phyloP scores from a whole-genome alignment of 768 basidiomycete genomes.

The Mrakia hoshinonis region DNA sequence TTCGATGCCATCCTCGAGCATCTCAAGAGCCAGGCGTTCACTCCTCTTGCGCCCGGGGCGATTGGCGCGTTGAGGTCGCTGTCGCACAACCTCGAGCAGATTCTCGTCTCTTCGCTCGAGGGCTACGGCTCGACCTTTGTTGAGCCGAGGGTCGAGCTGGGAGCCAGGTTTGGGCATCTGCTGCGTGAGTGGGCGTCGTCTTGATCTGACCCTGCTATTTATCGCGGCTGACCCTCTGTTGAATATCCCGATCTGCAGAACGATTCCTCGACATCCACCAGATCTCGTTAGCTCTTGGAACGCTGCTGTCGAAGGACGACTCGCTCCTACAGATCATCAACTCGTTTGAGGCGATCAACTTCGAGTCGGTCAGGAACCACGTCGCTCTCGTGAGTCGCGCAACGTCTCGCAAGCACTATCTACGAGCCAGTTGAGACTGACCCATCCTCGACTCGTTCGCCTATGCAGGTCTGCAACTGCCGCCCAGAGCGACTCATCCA shows the following conservation, averaged over 20 bases:
- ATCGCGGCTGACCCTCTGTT: neutral
- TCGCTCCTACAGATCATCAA: conserved; percentile 76
- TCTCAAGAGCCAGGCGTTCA: conserved; percentile 73
- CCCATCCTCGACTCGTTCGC: too few species aligned
- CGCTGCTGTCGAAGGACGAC: conserved; percentile 79
- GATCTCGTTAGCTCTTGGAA: conserved; percentile 77
- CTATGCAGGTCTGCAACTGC: conserved; percentile 81
- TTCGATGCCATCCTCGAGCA: conserved; percentile 87
- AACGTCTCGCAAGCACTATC: too few species aligned
- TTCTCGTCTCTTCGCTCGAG: conserved; percentile 68
- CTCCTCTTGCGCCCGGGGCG: conserved; percentile 59
- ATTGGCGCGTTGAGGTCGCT: conserved; percentile 66
- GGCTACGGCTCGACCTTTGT: conserved; percentile 80
- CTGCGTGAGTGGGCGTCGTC: conserved; percentile 55
- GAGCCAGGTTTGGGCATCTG: conserved; percentile 81
- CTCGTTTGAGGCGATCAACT: conserved; percentile 80
- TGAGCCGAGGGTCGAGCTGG: conserved; percentile 81
- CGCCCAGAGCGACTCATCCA: conserved; percentile 81
- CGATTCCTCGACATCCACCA: conserved; percentile 87
- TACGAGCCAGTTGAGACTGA: too few species aligned
- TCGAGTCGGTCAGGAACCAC: conserved; percentile 83
- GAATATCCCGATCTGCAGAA: conserved; percentile 48
- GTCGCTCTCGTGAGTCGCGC: conserved; percentile 53
- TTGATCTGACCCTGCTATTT: conserved; percentile 1
- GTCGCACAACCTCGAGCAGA: conserved; percentile 86